Evolutionary conservation across 2,329 filamentous ascomycete species (phyloP).

Genomic region (Alternaria panax): DNA sequence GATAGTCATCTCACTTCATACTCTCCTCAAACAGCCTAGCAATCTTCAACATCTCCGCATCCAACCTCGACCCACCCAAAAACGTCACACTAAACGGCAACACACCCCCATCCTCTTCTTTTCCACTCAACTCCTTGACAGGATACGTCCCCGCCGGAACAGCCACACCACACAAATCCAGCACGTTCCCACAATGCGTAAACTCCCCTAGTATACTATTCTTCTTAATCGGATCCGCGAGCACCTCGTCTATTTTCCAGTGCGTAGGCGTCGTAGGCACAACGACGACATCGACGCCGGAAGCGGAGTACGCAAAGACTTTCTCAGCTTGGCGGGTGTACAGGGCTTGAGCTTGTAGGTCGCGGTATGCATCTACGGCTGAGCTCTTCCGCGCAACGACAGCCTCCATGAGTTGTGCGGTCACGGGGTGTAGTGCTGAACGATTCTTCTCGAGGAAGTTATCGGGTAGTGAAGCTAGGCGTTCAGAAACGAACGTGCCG

Average conservation of each 20-base stretch:
- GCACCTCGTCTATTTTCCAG: conserved; percentile 62
- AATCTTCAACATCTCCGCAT: conserved; percentile 52
- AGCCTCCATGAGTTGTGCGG: conserved; percentile 51
- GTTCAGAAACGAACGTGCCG: conserved; percentile 65
- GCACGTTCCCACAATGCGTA: conserved; percentile 67
- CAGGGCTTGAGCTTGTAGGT: conserved; percentile 41
- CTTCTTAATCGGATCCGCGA: conserved; percentile 60
- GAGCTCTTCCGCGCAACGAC: conserved; percentile 38
- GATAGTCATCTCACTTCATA: neutral
- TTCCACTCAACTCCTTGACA: conserved; percentile 35
- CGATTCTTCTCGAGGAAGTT: conserved; percentile 42
- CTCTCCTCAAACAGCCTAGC: conserved; percentile 40
- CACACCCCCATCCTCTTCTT: conserved; percentile 30
- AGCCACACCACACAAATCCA: conserved; percentile 58
- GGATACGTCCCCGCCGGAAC: conserved; percentile 59
- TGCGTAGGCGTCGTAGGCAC: conserved; percentile 61
- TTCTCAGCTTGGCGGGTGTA: conserved; percentile 44
- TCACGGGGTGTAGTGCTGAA: conserved; percentile 59
- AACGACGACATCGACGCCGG: conserved; percentile 48
- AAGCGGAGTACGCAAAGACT: conserved; percentile 36
- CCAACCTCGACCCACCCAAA: conserved; percentile 48
- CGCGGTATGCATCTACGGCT: conserved; percentile 43
- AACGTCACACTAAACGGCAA: conserved; percentile 54
- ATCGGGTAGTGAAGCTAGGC: conserved; percentile 53
- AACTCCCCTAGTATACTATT: conserved; percentile 60